phyloP scores from a whole-genome alignment of 2,329 filamentous ascomycete genomes.

The Emmonsiellopsis sp. region DNA sequence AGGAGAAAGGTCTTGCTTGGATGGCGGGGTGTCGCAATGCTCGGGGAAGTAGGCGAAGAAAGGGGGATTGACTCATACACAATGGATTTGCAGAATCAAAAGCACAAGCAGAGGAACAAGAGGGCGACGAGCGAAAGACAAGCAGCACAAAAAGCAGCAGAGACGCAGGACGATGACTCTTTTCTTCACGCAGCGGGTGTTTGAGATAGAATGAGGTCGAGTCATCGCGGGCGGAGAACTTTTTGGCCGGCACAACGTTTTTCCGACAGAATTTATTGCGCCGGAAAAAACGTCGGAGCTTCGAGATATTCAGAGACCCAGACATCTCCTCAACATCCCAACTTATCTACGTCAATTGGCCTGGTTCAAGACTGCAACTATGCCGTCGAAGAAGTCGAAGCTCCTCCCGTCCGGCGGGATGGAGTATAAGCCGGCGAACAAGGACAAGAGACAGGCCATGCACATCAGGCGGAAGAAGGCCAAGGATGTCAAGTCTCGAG shows the following conservation, averaged over 20 bases:
- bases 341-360: not conserved
- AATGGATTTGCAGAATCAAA: not conserved
- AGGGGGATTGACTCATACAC: slow-evolving; percentile 32
- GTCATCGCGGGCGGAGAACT: not conserved
- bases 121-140: no score
- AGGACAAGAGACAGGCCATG: slow-evolving; percentile 66
- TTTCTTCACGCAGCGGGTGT: not conserved
- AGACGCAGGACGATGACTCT: no score
- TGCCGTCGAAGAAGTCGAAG: slow-evolving; percentile 41
- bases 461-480: slow-evolving; percentile 72
- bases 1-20: slow-evolving; percentile 31
- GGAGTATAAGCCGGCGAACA: slow-evolving; percentile 59
- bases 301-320: not conserved
- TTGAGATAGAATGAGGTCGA: not conserved
- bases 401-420: slow-evolving; percentile 36
- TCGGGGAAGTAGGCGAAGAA: slow-evolving; percentile 27
- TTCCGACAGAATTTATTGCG: slow-evolving; percentile 12
- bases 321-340: not conserved
- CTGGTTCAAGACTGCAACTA: slow-evolving; percentile 16
- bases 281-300: not conserved
- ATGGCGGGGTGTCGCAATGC: slow-evolving; percentile 19
- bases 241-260: slow-evolving; percentile 15
- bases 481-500: slow-evolving; percentile 63
- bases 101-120: not conserved
- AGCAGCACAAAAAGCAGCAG: no score